Evolutionary conservation across 2,329 filamentous ascomycete species (phyloP).

Genomic region (Ophiostoma populinum): DNA sequence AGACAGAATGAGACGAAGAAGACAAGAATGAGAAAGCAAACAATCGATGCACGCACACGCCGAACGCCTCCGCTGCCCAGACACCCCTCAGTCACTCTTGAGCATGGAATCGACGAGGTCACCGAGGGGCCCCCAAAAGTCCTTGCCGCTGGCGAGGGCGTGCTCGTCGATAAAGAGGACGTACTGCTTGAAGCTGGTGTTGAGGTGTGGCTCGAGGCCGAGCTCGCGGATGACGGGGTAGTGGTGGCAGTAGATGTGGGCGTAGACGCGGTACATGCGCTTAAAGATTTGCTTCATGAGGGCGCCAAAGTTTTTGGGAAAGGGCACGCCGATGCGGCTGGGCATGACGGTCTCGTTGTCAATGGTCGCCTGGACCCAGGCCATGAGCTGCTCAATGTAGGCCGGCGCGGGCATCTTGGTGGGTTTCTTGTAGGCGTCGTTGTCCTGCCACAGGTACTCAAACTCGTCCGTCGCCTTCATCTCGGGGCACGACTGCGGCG

Average conservation of each 20-base stretch:
- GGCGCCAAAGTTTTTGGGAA: conserved; percentile 78
- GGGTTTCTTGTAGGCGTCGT: conserved; percentile 79
- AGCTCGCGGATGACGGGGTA: conserved; percentile 93
- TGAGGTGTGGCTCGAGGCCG: conserved; percentile 88
- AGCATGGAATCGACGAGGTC: conserved; percentile 97
- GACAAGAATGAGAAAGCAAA: too few relatives aligned
- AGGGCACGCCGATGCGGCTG: conserved; percentile 86
- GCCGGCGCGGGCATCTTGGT: conserved; percentile 96
- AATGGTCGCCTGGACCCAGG: conserved; percentile 87
- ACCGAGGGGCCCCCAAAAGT: conserved; percentile 91
- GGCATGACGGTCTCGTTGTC: conserved; percentile 92
- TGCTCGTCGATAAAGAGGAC: conserved; percentile 98
- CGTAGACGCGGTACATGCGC: conserved; percentile 94
- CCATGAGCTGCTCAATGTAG: conserved; percentile 96
- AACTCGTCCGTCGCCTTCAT: conserved; percentile 99
- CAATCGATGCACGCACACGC: too few relatives aligned
- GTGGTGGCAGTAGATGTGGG: conserved; percentile 99
- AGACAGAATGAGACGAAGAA: neutral
- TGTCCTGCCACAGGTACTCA: conserved; percentile 98
- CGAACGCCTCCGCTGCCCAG: neutral
- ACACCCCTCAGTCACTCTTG: conserved; percentile 55
- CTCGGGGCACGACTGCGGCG: conserved; percentile 87
- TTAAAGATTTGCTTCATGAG: conserved; percentile 96
- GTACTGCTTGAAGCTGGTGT: conserved; percentile 99
- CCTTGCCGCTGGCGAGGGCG: conserved; percentile 75